These are phyloP conservation scores for Thalassiosira profunda DNA, from an alignment of 108 stramenopile genomes.

Conservation along the genomic window DNA sequence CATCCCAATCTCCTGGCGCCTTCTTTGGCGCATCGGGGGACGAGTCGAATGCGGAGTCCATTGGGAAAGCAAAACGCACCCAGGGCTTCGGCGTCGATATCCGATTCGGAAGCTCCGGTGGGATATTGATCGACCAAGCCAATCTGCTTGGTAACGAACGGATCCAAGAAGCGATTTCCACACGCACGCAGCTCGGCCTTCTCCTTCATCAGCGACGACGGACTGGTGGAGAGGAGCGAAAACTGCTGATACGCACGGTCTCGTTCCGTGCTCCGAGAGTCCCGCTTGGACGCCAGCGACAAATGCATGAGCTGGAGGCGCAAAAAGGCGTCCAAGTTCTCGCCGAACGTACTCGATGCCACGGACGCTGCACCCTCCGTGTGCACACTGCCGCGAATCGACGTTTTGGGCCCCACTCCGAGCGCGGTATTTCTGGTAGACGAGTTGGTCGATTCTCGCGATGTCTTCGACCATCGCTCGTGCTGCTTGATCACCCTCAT, in stretches of 20 bases:
- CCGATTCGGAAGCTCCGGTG: slow-evolving; percentile 13
- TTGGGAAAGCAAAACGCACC: slow-evolving; percentile 60
- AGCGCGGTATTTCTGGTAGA: slow-evolving; percentile 47
- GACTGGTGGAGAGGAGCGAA: slow-evolving; percentile 29
- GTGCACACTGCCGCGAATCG: slow-evolving; percentile 7
- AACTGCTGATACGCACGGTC: slow-evolving; percentile 53
- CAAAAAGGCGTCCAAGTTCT: slow-evolving; percentile 35
- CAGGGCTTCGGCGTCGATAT: slow-evolving; percentile 50
- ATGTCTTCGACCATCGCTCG: slow-evolving; percentile 44
- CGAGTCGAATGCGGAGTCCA: slow-evolving; percentile 44
- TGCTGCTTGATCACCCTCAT: slow-evolving; percentile 50
- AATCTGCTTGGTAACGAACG: slow-evolving; percentile 41
- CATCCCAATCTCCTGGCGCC: slow-evolving; percentile 54
- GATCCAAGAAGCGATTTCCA: slow-evolving; percentile 45
- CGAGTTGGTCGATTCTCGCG: slow-evolving; percentile 16
- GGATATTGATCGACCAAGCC: slow-evolving; percentile 49
- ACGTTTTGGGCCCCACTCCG: slow-evolving; percentile 3
- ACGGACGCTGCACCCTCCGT: slow-evolving; percentile 17
- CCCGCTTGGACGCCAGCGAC: slow-evolving; percentile 37
- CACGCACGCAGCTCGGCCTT: slow-evolving; percentile 18
- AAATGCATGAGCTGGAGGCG: slow-evolving; percentile 46
- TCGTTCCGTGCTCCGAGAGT: slow-evolving; percentile 5
- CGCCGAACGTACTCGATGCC: slow-evolving; percentile 5
- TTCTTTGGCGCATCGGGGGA: slow-evolving; percentile 44
- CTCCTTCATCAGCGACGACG: slow-evolving; percentile 21